A percentile compares a stretch with the other conserved stretches of the same genome.
Conservation (phyloP, 495 filamentous ascomycete genomes). For the Zalerion maritima region DNA sequence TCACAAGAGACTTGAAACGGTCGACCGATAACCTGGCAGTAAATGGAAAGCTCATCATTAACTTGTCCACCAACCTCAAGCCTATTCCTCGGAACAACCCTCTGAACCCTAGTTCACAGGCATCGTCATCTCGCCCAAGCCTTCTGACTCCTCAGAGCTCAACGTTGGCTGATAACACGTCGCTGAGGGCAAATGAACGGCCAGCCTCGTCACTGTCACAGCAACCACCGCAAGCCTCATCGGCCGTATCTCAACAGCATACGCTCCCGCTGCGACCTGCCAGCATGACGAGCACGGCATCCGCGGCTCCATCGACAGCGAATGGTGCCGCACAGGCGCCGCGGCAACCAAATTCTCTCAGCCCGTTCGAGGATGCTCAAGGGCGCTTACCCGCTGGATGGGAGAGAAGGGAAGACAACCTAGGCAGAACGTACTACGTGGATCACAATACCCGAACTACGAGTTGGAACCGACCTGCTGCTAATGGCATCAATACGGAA, state of each 20-base stretch:
- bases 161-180: slow-evolving; percentile 15
- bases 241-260: slow-evolving; percentile 17
- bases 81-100: slow-evolving; percentile 22
- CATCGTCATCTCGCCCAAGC: slow-evolving; percentile 27
- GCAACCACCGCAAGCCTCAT: too few relatives aligned
- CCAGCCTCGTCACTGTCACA: slow-evolving; percentile 34
- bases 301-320: slow-evolving; percentile 18
- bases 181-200: slow-evolving; percentile 19
- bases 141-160: slow-evolving; percentile 25
- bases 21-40: slow-evolving; percentile 96
- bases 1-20: slow-evolving; percentile 96
- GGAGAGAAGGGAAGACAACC: slow-evolving; percentile 90
- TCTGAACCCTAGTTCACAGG: slow-evolving; percentile 11
- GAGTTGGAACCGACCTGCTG: slow-evolving; percentile 83
- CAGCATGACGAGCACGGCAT: slow-evolving; percentile 23
- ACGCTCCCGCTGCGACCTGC: slow-evolving; percentile 21
- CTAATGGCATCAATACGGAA: slow-evolving; percentile 61
- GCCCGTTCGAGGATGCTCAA: slow-evolving; percentile 89
- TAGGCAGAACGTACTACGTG: slow-evolving; percentile 97
- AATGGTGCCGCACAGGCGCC: slow-evolving; percentile 18
- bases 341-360: slow-evolving; percentile 46
- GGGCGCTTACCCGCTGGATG: slow-evolving; percentile 86
- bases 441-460: slow-evolving; percentile 96
- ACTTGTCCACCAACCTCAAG: slow-evolving; percentile 75
- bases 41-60: slow-evolving; percentile 93